These are phyloP conservation scores for Trichoderma gracile DNA, from an alignment of 2,329 filamentous ascomycete genomes.

Conservation along the genomic window DNA sequence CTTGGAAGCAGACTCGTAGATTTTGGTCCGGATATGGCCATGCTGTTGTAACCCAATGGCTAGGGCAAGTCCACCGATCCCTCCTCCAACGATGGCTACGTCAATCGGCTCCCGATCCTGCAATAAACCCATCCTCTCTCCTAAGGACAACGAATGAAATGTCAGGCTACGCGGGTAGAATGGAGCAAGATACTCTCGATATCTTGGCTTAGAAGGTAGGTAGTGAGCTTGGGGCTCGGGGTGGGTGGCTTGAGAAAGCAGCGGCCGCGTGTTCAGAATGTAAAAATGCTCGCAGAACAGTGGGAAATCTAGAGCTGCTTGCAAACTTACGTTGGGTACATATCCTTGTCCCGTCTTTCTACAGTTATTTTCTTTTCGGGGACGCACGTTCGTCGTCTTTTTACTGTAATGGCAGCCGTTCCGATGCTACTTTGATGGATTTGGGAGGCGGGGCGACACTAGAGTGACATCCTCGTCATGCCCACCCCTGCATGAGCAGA, in stretches of 20 bases:
- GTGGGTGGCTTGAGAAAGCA: not conserved
- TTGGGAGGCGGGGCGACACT: not conserved
- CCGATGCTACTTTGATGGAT: not conserved
- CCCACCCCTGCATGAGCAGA: not conserved
- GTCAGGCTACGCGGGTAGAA: not conserved
- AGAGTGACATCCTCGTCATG: not conserved
- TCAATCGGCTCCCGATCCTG: constrained; percentile 2
- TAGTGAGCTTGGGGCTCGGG: not conserved
- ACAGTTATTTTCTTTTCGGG: constrained; percentile 1
- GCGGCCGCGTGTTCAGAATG: not conserved
- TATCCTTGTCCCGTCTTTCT: not conserved
- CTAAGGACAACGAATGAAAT: not conserved
- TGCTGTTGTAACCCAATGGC: constrained; percentile 49
- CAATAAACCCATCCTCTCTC: not conserved
- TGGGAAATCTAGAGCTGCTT: not conserved
- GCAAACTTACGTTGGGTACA: no score
- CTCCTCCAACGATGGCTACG: constrained; percentile 60
- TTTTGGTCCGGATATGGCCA: constrained; percentile 39
- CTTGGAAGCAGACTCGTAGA: constrained; percentile 57
- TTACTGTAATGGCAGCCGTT: not conserved
- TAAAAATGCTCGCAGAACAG: not conserved
- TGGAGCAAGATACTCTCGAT: no score
- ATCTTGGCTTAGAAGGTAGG: not conserved
- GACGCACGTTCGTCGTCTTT: not conserved
- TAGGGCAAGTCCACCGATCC: constrained; percentile 57